Evolutionary conservation across 2,329 filamentous ascomycete species (phyloP), one percentile per base, ranked within the genome.

Genomic region (Clonostachys rhizophaga): DNA sequence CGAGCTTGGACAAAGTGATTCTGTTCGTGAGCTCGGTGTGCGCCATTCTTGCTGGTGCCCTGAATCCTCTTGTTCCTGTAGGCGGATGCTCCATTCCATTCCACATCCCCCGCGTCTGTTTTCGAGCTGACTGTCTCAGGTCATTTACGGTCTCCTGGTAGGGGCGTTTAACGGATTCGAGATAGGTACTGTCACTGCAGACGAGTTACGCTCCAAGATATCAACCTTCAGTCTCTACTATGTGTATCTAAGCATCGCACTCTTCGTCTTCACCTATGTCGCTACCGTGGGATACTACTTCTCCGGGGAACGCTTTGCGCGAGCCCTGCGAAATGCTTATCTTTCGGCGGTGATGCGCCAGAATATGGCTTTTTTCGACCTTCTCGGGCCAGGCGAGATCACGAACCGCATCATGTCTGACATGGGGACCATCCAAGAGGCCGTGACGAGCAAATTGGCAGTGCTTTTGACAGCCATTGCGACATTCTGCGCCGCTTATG

Each of bases 221-320:
- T 30, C 16, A 4, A n/a, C 16, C 41, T 43, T 30, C 41, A 84
- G 87, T 14, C 68, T 91, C 33, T 91, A 91, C 64, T 91, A 91
- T 52, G 69, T 94, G 34, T 92, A 92, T 61, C 76, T 94, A 43
- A 88, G 79, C 37, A 83, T 92, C 48, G 88, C 73, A 49, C 84
- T 89, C 58, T 91, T 91, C 54, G 68, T 86, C 39, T 81, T 82
- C 2, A 76, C 83, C 41, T 92, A 91, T 62, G 68, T 91, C 47
- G 76, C 82, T 20, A 95, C 89, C 1, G 80, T 92, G 18, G 86
- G 87, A n/a, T 95, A 91, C 68, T 92, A 95, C 55, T 95, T 40
- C 44, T 20, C 35, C 4, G 44, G 44, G 18, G 44, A 45, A 35
- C 34, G 30, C 16, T 40, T 45, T 14, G 33, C 44, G 9, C 18